Base-by-base conservation (phyloP, 768 basidiomycete species). In the Tricholoma sp. region DNA sequence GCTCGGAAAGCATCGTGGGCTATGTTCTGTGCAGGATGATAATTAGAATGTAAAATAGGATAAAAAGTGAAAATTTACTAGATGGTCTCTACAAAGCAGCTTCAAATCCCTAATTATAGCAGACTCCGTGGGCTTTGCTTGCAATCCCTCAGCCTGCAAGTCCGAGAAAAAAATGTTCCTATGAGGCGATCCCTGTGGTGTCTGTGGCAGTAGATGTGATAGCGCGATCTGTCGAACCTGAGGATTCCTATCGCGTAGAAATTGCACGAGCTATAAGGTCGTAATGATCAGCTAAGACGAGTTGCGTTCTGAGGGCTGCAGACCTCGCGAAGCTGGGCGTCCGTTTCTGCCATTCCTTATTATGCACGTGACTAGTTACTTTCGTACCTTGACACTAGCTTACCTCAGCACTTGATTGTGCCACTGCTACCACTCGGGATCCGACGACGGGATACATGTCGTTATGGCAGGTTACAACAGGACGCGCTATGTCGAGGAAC, bases 1-100 rank as follows among this genome's bases (percentile, higher is more conserved):
- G 94, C 94, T 58, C 91, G 85, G 69, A 98, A 89, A 2, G 96
- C 96, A 75, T 97, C 94, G 63, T 98, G 96, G 1, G 96, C 91
- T 51, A 93, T 83, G 55, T 85, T 83, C 93, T 97, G 4, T 24
- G 52, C 41, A 31, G 33, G 34, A 37, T 68, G 49, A 65, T 59
- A 48, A 41, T 29, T 17, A 24, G 41, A 5, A 18, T 9, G 24
- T 24, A 24, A 24, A 24, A 36, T 32, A 24, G 20, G 59, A 31
- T 52, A 41, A 24, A 24, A 54, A 31, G 39, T 39, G 58, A 44
- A 32, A 36, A 52, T 80, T 50, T 61, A 89, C 94, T 52, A 92
- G 79, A 67, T 92, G 90, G 71, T 98, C 96, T 61, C 91, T 74
- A 70, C 95, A 98, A 48, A 98, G 73, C 0, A 89, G 66, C 66